phyloP scores from a whole-genome alignment of 495 filamentous ascomycete species.

The Xylaria telfairii region DNA sequence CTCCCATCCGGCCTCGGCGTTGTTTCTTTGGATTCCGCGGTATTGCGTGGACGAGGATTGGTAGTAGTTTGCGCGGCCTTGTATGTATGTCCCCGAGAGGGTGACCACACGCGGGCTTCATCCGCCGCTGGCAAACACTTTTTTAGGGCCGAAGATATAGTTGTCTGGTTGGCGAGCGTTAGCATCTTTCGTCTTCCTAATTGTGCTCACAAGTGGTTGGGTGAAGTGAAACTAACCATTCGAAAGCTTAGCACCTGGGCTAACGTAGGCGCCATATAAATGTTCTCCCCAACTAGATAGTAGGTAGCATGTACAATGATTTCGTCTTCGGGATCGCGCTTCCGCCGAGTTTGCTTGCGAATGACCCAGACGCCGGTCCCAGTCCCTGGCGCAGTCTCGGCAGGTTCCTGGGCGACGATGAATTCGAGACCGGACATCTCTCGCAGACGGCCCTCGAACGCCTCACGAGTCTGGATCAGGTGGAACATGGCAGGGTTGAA shows the following conservation, averaged over 20 bases:
- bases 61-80: slow-evolving; percentile 44
- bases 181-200: slow-evolving; percentile 22
- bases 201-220: neutral
- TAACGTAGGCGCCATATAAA: slow-evolving; percentile 88
- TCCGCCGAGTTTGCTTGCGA: slow-evolving; percentile 80
- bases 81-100: slow-evolving; percentile 77
- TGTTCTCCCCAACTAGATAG: slow-evolving; percentile 81
- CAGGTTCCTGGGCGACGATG: slow-evolving; percentile 77
- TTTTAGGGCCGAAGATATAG: slow-evolving; percentile 71
- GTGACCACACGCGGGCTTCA: slow-evolving; percentile 72
- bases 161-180: slow-evolving; percentile 36
- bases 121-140: slow-evolving; percentile 64
- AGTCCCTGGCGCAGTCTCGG: slow-evolving; percentile 65
- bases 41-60: slow-evolving; percentile 39
- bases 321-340: slow-evolving; percentile 66
- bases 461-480: slow-evolving; percentile 70
- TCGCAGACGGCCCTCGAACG: slow-evolving; percentile 77
- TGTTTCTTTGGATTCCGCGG: slow-evolving; percentile 56
- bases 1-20: slow-evolving; percentile 65
- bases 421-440: slow-evolving; percentile 86
- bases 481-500: slow-evolving; percentile 67
- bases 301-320: slow-evolving; percentile 77
- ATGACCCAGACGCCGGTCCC: slow-evolving; percentile 88
- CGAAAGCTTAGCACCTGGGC: slow-evolving; percentile 76
- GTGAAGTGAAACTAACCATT: slow-evolving; percentile 57